These are phyloP conservation scores for Amylostereum areolatum DNA, from an alignment of 1,284 basidiomycete species.

Conservation along the genomic window DNA sequence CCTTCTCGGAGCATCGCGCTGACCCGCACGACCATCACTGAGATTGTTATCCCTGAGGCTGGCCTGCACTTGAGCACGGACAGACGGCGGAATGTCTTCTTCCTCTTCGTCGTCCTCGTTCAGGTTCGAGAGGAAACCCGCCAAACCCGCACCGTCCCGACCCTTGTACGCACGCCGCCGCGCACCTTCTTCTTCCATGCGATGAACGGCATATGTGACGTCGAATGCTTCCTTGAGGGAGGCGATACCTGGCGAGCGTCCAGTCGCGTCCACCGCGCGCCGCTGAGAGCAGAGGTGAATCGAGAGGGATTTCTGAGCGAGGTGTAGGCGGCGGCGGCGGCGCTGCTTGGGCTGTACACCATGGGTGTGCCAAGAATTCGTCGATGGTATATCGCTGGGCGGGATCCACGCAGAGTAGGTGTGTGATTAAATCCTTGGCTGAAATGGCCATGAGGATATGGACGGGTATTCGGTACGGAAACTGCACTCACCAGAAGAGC, in stretches of 20 bases:
- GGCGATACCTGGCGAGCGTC: slow-evolving; percentile 87
- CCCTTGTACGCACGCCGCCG: slow-evolving; percentile 77
- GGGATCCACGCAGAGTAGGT: slow-evolving; percentile 94
- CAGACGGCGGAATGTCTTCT: slow-evolving; percentile 42
- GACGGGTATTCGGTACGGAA: background rate
- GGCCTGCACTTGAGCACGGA: slow-evolving; percentile 34
- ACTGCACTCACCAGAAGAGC: slow-evolving; percentile 55
- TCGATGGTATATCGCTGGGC: slow-evolving; percentile 95
- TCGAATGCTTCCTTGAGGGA: slow-evolving; percentile 98
- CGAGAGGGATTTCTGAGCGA: slow-evolving; percentile 58
- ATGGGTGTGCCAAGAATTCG: slow-evolving; percentile 95
- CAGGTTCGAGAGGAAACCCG: slow-evolving; percentile 79
- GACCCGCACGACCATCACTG: slow-evolving; percentile 70
- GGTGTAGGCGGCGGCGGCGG: slow-evolving; percentile 61
- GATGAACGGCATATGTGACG: slow-evolving; percentile 97
- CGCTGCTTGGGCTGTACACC: slow-evolving; percentile 74
- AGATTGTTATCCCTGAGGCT: slow-evolving; percentile 18
- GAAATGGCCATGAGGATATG: slow-evolving; percentile 4
- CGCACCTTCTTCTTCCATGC: slow-evolving; percentile 98
- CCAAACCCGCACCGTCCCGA: slow-evolving; percentile 56
- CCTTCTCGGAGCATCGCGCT: slow-evolving; percentile 52
- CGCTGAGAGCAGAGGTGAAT: slow-evolving; percentile 86
- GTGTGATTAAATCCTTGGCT: slow-evolving; percentile 95
- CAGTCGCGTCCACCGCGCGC: slow-evolving; percentile 76
- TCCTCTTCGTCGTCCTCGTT: slow-evolving; percentile 91